phyloP scores from a whole-genome alignment of 192 early-diverging fungal species.

The Umbelopsis sp. region DNA sequence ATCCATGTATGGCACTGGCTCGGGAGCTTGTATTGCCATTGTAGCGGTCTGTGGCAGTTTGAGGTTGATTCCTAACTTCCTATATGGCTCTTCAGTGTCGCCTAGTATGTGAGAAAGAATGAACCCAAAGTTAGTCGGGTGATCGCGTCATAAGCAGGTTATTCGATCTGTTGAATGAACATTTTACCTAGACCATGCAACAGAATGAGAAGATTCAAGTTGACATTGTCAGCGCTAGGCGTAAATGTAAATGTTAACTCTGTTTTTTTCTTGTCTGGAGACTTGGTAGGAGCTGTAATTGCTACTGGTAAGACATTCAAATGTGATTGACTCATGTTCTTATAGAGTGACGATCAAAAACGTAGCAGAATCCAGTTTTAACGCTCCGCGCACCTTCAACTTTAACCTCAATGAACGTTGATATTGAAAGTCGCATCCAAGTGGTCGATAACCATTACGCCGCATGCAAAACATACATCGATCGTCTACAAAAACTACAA shows the following conservation, averaged over 20 bases:
- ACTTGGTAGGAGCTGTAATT: not conserved
- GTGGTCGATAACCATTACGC: conserved; percentile 2
- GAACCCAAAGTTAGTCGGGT: too few relatives aligned
- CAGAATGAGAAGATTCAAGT: conserved; percentile 69
- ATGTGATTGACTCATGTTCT: not conserved
- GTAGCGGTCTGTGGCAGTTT: conserved; percentile 71
- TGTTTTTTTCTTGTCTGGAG: not conserved
- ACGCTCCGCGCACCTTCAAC: not conserved
- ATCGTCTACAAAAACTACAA: not conserved
- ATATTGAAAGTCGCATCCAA: conserved; percentile 1
- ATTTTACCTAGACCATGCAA: conserved; percentile 70
- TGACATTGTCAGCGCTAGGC: conserved; percentile 50
- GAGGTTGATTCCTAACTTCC: conserved; percentile 57
- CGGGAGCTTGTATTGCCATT: conserved; percentile 58
- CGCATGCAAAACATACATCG: not conserved
- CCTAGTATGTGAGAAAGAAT: not conserved
- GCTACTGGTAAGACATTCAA: conserved; percentile 2
- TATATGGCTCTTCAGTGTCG: conserved; percentile 63
- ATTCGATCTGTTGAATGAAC: too few relatives aligned
- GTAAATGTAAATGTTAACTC: conserved; percentile 47
- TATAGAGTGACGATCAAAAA: not conserved
- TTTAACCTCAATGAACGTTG: not conserved
- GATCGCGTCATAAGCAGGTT: not conserved
- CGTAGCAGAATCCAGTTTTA: not conserved
- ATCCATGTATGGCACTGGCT: conserved; percentile 61